Conservation (phyloP, 164 flowering plant genomes). For the Tetracentron sinense region DNA sequence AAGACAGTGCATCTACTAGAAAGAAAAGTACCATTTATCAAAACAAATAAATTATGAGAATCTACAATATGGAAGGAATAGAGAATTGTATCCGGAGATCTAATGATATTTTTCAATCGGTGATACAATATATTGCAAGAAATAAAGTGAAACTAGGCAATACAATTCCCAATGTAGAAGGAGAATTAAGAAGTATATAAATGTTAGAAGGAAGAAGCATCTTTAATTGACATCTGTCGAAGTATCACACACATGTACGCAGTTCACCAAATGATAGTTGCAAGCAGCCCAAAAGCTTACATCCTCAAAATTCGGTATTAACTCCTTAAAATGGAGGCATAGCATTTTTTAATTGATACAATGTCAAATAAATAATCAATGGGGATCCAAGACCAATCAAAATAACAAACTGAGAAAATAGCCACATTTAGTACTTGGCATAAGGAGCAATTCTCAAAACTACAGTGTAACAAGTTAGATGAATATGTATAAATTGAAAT, state of each 20-base stretch:
- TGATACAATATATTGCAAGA: no score
- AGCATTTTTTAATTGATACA: no score
- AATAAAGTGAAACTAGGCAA: no score
- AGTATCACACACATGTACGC: not conserved
- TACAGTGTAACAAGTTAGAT: not conserved
- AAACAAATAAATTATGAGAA: no score
- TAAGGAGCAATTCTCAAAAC: not conserved
- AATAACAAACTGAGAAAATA: not conserved
- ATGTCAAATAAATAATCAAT: not conserved
- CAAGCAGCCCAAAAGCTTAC: not conserved
- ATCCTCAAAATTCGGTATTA: not conserved
- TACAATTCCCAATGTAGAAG: no score
- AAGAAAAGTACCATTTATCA: no score
- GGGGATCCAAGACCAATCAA: not conserved
- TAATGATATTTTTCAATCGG: no score
- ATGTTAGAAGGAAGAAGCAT: no score
- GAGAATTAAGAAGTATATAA: no score
- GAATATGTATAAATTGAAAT: not conserved
- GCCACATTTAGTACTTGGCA: not conserved
- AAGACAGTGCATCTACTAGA: no score
- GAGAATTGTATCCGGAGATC: no score
- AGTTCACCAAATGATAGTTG: not conserved
- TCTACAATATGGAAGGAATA: no score
- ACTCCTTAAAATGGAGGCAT: not conserved
- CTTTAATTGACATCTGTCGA: not conserved